phyloP scores from a whole-genome alignment of 352 stramenopile species.

The Pythium sukuiense region DNA sequence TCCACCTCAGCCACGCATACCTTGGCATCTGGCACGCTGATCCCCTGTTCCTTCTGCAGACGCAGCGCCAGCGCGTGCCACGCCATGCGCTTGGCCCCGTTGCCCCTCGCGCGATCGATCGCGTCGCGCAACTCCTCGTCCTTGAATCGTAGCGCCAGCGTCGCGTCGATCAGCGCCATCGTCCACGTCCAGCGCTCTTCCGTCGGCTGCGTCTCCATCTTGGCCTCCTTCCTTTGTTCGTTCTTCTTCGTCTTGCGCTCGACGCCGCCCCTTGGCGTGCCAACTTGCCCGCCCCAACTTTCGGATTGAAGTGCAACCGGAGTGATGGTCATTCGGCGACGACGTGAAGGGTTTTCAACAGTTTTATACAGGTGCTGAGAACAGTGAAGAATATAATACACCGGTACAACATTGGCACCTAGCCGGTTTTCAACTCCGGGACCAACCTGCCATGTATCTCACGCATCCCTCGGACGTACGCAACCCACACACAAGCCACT shows the following conservation, averaged over 20 bases:
- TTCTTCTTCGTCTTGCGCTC: not conserved
- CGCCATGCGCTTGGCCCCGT: slow-evolving; percentile 22
- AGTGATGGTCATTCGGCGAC: slow-evolving; percentile 18
- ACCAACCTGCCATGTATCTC: too few species aligned
- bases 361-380: not conserved
- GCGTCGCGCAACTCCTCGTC: slow-evolving; percentile 8
- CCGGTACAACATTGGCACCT: too few species aligned
- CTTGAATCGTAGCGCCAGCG: slow-evolving; percentile 24
- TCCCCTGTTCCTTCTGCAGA: slow-evolving; percentile 8
- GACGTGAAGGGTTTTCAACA: too few species aligned
- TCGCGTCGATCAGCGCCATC: slow-evolving; percentile 18
- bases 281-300: slow-evolving; percentile 12
- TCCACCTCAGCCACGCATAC: not conserved
- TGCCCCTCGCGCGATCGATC: slow-evolving; percentile 19
- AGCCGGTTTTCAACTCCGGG: too few species aligned
- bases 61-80: slow-evolving; percentile 14
- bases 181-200: slow-evolving; percentile 25
- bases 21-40: slow-evolving; percentile 18
- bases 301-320: slow-evolving; percentile 9
- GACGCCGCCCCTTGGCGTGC: not conserved
- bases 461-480: too few species aligned
- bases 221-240: not conserved
- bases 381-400: not conserved
- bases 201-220: not conserved
- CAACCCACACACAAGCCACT: too few species aligned